Conservation (phyloP, 352 stramenopile species). For the Pythium apleroticum region DNA sequence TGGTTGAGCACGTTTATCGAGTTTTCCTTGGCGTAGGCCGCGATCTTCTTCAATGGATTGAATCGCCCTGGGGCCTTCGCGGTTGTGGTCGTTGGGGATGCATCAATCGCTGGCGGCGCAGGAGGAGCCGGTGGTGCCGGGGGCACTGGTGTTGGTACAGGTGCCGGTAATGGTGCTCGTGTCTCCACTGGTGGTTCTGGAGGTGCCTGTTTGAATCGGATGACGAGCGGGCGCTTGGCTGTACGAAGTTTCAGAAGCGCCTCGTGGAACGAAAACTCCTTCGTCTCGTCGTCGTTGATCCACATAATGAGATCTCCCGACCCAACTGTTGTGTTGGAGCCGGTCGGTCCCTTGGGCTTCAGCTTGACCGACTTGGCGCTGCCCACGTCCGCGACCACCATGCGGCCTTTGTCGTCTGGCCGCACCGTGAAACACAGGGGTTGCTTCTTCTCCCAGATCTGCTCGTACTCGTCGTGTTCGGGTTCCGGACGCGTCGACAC, state of each 20-base stretch:
- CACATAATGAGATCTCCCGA: constrained; percentile 69
- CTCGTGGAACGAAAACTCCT: constrained; percentile 78
- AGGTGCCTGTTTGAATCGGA: constrained; percentile 80
- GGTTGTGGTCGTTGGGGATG: constrained; percentile 1
- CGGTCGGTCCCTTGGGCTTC: constrained; percentile 57
- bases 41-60: constrained; percentile 36
- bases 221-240: constrained; percentile 77
- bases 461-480: constrained; percentile 75
- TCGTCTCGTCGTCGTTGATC: constrained; percentile 83
- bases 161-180: constrained; percentile 16
- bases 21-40: constrained; percentile 35
- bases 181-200: constrained; percentile 40
- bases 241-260: constrained; percentile 81
- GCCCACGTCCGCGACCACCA: constrained; percentile 80
- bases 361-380: constrained; percentile 86
- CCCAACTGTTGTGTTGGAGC: constrained; percentile 47
- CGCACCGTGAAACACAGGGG: constrained; percentile 81
- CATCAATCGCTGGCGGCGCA: constrained; percentile 1
- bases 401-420: constrained; percentile 56
- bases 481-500: constrained; percentile 67
- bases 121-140: constrained; percentile 3
- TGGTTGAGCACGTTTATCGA: constrained; percentile 33
- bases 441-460: constrained; percentile 90
- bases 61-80: constrained; percentile 24
- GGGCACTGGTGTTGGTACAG: constrained; percentile 11